Conservation (phyloP, 225 moss, liverwort and hornwort genomes). For the Ulota crispa region DNA sequence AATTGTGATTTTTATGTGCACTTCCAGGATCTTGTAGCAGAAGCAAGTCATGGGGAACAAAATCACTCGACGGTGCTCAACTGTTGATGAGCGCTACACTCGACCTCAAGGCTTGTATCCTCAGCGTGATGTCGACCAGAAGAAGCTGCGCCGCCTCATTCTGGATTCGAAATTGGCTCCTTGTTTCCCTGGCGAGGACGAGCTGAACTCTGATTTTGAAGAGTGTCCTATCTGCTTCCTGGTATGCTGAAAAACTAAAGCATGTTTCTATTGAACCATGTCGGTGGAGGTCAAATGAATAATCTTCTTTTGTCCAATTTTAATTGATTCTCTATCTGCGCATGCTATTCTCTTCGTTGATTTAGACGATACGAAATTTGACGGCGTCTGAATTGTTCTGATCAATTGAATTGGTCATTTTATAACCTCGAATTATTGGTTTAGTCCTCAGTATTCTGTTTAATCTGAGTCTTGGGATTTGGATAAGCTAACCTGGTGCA, state of each 20-base stretch:
- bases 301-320: not conserved
- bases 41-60: conserved; percentile 51
- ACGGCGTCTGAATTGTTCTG: not conserved
- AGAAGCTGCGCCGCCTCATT: conserved; percentile 60
- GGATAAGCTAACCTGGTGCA: conserved; percentile 13
- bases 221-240: conserved; percentile 65
- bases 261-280: not conserved
- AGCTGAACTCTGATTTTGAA: conserved; percentile 41
- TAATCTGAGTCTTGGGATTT: not conserved
- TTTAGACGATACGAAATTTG: not conserved
- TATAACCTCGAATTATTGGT: not conserved
- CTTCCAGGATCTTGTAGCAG: conserved; percentile 4
- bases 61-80: conserved; percentile 50
- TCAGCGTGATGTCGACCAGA: conserved; percentile 52
- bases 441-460: not conserved
- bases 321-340: not conserved
- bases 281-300: not conserved
- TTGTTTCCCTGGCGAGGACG: conserved; percentile 62
- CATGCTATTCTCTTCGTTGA: not conserved
- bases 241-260: conserved; percentile 26
- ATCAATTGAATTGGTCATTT: not conserved
- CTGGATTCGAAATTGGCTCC: conserved; percentile 57
- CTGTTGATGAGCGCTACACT: conserved; percentile 58
- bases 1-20: not conserved
- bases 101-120: conserved; percentile 61